phyloP scores from a whole-genome alignment of 1,139 yeast genomes.

The Nakaseomyces bracarensis region DNA sequence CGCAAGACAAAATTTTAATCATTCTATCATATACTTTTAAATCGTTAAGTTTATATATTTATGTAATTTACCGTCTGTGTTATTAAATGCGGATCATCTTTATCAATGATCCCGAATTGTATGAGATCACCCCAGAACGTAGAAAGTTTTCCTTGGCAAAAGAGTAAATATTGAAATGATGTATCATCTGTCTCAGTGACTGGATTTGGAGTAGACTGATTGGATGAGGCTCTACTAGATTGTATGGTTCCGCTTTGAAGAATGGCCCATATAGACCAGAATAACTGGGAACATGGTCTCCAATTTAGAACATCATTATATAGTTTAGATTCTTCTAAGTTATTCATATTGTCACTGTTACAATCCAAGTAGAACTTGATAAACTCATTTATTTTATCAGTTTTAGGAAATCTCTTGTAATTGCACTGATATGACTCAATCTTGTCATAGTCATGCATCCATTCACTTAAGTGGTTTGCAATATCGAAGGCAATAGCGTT shows the following conservation, averaged over 20 bases:
- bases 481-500: conserved; percentile 82
- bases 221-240: not conserved
- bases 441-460: conserved; percentile 86
- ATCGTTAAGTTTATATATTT: not conserved
- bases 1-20: not conserved
- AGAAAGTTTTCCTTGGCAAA: conserved; percentile 65
- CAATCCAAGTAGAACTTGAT: conserved; percentile 54
- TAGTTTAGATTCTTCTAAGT: conserved; percentile 40
- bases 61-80: not conserved
- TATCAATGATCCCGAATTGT: conserved; percentile 48
- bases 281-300: conserved; percentile 71
- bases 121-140: conserved; percentile 68
- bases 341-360: conserved; percentile 9
- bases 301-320: conserved; percentile 61
- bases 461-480: conserved; percentile 80
- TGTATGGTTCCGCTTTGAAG: conserved; percentile 49
- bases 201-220: conserved; percentile 4
- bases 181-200: conserved; percentile 28
- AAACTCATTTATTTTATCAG: conserved; percentile 57
- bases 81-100: conserved; percentile 12
- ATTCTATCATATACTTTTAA: not conserved
- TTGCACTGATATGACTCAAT: conserved; percentile 50
- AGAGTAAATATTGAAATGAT: conserved; percentile 67
- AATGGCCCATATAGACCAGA: conserved; percentile 91
- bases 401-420: conserved; percentile 53